A percentile compares a stretch with the other conserved stretches of the same genome.
Evolutionary conservation across 345 rosid genomes (phyloP).

Genomic region (Dipteronia dyeriana): DNA sequence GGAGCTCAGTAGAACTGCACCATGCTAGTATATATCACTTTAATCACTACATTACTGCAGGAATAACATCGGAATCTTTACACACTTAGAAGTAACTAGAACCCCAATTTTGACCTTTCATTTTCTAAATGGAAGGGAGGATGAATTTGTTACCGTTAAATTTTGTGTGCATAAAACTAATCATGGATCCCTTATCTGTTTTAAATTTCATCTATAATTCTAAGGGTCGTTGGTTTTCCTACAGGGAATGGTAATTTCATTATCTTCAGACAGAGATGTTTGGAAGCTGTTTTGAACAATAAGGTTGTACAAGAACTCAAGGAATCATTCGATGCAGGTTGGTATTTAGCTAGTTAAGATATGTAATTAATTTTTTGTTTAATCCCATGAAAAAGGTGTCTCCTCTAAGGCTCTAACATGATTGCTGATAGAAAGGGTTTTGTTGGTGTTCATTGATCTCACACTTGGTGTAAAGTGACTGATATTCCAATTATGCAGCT

Average conservation of each 20-base stretch:
- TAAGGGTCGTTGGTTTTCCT: background rate
- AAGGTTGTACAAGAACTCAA: constrained; percentile 73
- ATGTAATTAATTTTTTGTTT: background rate
- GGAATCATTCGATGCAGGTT: constrained; percentile 56
- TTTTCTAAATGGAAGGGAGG: background rate
- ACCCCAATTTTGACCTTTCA: background rate
- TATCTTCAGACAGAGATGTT: constrained; percentile 79
- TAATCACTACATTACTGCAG: background rate
- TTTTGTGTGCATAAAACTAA: background rate
- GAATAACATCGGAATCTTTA: background rate
- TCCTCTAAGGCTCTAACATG: background rate
- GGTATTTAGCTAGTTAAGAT: constrained; percentile 20
- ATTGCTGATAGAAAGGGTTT: background rate
- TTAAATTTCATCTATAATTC: too few species aligned
- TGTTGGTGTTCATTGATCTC: background rate
- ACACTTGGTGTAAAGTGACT: background rate
- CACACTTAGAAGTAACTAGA: background rate
- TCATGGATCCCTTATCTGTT: background rate
- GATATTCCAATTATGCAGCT: constrained; percentile 28
- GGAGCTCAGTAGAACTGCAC: background rate
- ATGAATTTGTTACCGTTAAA: background rate
- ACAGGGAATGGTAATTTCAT: constrained; percentile 80
- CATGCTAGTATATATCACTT: background rate
- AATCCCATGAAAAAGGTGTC: background rate
- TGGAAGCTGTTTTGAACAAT: constrained; percentile 89